A percentile compares a stretch with the other conserved stretches of the same genome.
These are phyloP conservation scores for Paxillus rubicundulus DNA, from an alignment of 768 basidiomycete genomes.

Conservation along the genomic window DNA sequence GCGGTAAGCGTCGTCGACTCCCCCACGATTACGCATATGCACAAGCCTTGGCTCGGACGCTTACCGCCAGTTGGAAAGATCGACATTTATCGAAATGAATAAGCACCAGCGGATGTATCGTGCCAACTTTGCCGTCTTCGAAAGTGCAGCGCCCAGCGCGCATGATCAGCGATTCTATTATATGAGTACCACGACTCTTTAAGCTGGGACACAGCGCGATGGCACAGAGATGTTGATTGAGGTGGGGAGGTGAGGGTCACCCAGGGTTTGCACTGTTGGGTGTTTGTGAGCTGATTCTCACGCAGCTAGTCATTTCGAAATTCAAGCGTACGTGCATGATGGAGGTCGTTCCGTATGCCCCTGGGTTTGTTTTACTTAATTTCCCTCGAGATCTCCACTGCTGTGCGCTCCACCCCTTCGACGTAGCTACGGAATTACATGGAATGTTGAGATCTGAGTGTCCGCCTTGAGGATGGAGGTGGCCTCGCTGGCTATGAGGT, in stretches of 20 bases:
- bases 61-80: constrained; percentile 20
- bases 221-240: constrained; percentile 23
- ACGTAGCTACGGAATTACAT: constrained; percentile 49
- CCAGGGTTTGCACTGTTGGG: constrained; percentile 20
- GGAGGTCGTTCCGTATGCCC: no score
- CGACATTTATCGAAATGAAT: constrained; percentile 34
- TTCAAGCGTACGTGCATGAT: background rate
- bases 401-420: constrained; percentile 33
- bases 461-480: constrained; percentile 39
- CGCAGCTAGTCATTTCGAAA: constrained; percentile 38
- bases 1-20: no score
- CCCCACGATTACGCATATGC: no score
- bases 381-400: background rate
- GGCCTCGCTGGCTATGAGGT: constrained; percentile 41
- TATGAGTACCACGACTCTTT: constrained; percentile 45
- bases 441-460: constrained; percentile 41
- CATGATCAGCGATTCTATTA: constrained; percentile 42
- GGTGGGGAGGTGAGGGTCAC: constrained; percentile 37
- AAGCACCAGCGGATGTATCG: constrained; percentile 10
- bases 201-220: constrained; percentile 44
- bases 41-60: background rate
- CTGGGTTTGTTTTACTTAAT: no score
- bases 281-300: background rate
- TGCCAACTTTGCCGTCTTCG: constrained; percentile 36
- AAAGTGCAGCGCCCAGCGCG: constrained; percentile 18